Evolutionary conservation across 306 rosid genomes (phyloP).

Genomic region (Gynostemma pentaphyllum): DNA sequence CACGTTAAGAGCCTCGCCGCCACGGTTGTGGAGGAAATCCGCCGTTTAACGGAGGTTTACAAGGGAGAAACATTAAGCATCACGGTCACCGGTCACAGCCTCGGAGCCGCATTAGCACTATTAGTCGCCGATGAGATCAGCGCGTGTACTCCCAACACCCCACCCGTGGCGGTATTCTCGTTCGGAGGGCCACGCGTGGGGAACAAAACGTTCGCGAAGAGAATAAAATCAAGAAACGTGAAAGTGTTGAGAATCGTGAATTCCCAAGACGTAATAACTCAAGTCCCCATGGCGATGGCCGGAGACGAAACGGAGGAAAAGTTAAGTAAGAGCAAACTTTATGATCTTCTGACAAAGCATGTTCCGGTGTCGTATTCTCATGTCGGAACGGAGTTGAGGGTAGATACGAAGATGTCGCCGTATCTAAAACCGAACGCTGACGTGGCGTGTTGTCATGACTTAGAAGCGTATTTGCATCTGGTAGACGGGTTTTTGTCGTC

Average conservation of each 20-base stretch:
- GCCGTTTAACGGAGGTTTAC: constrained; percentile 37
- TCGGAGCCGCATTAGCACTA: constrained; percentile 72
- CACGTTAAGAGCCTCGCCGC: constrained; percentile 62
- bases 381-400: constrained; percentile 68
- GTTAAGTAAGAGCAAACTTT: constrained; percentile 15
- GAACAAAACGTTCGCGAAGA: constrained; percentile 45
- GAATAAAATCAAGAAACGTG: constrained; percentile 24
- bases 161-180: constrained; percentile 70
- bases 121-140: constrained; percentile 67
- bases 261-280: constrained; percentile 72
- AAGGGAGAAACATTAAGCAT: constrained; percentile 62
- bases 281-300: constrained; percentile 40
- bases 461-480: constrained; percentile 85
- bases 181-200: constrained; percentile 94
- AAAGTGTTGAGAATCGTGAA: constrained; percentile 75
- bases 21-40: constrained; percentile 57
- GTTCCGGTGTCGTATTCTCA: constrained; percentile 57
- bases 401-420: constrained; percentile 79
- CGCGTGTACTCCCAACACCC: constrained; percentile 19
- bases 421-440: constrained; percentile 78
- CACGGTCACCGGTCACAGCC: constrained; percentile 79
- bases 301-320: constrained; percentile 44
- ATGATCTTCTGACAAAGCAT: constrained; percentile 41
- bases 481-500: constrained; percentile 90
- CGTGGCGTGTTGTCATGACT: constrained; percentile 76